Base-by-base conservation (phyloP, 805 yeast species). In the Spathaspora sp. region DNA sequence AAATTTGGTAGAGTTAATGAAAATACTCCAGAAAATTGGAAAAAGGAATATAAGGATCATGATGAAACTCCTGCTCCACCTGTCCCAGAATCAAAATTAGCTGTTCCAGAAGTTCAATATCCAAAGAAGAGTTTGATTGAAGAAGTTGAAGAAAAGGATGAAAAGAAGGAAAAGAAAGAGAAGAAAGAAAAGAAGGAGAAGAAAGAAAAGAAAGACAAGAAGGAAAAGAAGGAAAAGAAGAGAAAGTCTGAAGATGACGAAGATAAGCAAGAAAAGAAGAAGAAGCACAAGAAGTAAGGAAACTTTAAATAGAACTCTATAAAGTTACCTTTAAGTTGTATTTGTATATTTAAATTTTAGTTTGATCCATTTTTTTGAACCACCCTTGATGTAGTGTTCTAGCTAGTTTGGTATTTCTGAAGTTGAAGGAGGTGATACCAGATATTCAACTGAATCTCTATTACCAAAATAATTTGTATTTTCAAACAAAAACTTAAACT, bases 1-100 rank as follows among this genome's bases (percentile, higher is more conserved):
- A 89, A 93, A 75, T 94, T 75, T 66, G 99, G 99, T 57, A 86
- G 97, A 77, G 79, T 78, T 57, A 94, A 91, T 67, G 99, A 94
- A 73, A 86, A 82, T 69, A 94, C 99, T 28, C 99, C 99, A 63
- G 87, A 82, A 46, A 79, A 83, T 42, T 94, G 99, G 99, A 91
- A 90, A 77, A 78, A 79, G 62, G 84, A 82, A 47, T 94, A 93
- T 70, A 87, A 86, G 60, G 83, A 86, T 66, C 87, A 82, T 65
- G 76, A 71, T 48, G 86, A 80, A 52, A 78, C 76, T 48, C 74
- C 76, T 19, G 85, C 86, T 47, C 85, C 85, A 44, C 79, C 82
- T 43, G 77, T 80, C 49, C 85, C 85, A 42, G 84, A 71, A 55
- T 70, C 78, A 49, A 81, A 80, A 64, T 69, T 78, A 57, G 70